These are phyloP conservation scores for Mercurialis annua DNA, from an alignment of 345 rosid species.

Conservation along the genomic window DNA sequence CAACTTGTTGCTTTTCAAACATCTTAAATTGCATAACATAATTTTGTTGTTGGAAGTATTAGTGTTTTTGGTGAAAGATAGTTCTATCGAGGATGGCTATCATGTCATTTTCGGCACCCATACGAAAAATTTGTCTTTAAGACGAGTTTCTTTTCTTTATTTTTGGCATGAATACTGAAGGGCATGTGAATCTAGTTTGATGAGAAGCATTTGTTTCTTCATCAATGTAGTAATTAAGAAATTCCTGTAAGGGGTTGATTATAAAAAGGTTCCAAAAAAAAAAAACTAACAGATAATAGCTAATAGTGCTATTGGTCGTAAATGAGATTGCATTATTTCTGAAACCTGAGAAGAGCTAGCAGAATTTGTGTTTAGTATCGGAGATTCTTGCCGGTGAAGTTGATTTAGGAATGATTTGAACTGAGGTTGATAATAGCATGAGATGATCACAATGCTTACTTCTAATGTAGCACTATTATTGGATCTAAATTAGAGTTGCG, in stretches of 20 bases:
- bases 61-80: not conserved
- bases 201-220: not conserved
- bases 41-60: not conserved
- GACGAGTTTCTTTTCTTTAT: not conserved
- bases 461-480: not conserved
- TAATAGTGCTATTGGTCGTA: not conserved
- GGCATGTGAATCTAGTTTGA: not conserved
- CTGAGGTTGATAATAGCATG: not conserved
- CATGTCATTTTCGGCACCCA: not conserved
- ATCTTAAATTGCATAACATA: no score
- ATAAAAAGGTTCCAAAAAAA: no score
- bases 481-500: not conserved
- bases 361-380: not conserved
- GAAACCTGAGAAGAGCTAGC: not conserved
- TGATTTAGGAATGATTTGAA: not conserved
- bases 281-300: no score
- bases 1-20: no score
- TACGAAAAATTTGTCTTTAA: not conserved
- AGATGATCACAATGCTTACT: not conserved
- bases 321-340: not conserved
- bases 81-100: not conserved
- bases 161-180: not conserved
- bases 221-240: not conserved
- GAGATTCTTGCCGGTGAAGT: not conserved
- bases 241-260: no score